These are phyloP conservation scores for Thermothelomyces thermophilus DNA, from an alignment of 2,329 filamentous ascomycete genomes.

Conservation along the genomic window DNA sequence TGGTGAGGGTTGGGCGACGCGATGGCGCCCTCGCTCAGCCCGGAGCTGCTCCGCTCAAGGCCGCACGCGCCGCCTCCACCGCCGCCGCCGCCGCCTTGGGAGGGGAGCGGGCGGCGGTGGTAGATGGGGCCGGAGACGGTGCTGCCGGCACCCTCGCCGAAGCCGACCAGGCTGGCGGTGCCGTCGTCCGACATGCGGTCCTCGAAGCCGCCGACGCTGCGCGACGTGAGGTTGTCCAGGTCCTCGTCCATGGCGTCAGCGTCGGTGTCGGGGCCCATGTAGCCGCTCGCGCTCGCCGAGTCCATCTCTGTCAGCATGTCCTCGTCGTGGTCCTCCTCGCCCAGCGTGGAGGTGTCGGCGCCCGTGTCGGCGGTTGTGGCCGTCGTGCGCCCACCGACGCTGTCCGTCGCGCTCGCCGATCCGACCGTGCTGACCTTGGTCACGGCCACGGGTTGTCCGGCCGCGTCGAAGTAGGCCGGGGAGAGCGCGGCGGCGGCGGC, in stretches of 20 bases:
- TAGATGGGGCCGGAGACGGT: constrained; percentile 75
- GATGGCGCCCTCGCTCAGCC: constrained; percentile 40
- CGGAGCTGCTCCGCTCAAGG: constrained; percentile 46
- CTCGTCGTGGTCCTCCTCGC: constrained; percentile 42
- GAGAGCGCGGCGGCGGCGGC: constrained; percentile 34
- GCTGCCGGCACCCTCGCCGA: constrained; percentile 84
- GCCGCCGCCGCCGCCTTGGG: constrained; percentile 27
- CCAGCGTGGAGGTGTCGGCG: constrained; percentile 43
- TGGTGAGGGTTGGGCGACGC: constrained; percentile 21
- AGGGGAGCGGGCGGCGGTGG: constrained; percentile 43
- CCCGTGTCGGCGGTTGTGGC: constrained; percentile 43
- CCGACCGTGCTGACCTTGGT: constrained; percentile 87
- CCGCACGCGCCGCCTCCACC: constrained; percentile 29
- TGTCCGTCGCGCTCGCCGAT: constrained; percentile 80
- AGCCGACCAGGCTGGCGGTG: constrained; percentile 77
- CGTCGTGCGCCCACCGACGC: constrained; percentile 52
- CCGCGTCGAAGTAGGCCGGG: constrained; percentile 75
- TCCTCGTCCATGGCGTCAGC: constrained; percentile 48
- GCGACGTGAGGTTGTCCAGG: constrained; percentile 41
- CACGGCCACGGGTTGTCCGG: constrained; percentile 58
- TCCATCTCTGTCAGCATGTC: constrained; percentile 50
- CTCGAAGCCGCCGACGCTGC: constrained; percentile 46
- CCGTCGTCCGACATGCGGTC: constrained; percentile 83
- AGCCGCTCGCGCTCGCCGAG: constrained; percentile 52
- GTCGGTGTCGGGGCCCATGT: constrained; percentile 33